Evolutionary conservation across 2,329 filamentous ascomycete species (phyloP), one percentile per base, ranked within the genome.

Genomic region (Metarhizium anisopliae): DNA sequence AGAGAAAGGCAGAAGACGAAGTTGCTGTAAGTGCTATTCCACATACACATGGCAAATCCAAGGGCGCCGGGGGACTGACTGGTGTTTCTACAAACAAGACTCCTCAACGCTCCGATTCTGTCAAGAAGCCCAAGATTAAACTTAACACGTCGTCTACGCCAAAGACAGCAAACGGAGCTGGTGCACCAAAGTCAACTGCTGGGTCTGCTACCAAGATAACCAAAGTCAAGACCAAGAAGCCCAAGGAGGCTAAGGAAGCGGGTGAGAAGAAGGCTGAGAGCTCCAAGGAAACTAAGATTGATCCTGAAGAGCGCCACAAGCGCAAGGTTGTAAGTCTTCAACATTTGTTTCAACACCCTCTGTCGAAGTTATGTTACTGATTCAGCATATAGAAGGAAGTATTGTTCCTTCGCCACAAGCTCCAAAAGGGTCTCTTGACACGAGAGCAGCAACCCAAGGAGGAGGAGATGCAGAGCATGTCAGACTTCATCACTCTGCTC

Each of bases 371-470:
- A 4, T 40, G 38, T 40, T 40, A 14, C 35, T 47, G 42, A 47
- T 18, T 8, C 16, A 11, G 2, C 16, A 6, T 25, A 51, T 61
- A 88, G 80, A 86, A 84, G 62, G 85, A 89, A 63, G 90, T 99
- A n/a, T 76, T 96, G 36, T 97, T 95, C 71, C 81, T 96, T 43
- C 88, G 94, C 60, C 93, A 99, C 73, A 90, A 92, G 70, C 84
- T 99, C 38, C 94, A 99, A 68, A 95, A 95, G 70, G 92, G 92
- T 0, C 91, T 99, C 64, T 79, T 99, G 47, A 89, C 88, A 25
- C 83, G 89, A 57, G 91, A 96, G 61, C 83, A 89, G 62, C 82
- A 86, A 51, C 92, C 93, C n/a, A 88, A 92, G 71, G 89, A 90
- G 63, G 85, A 91, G 7, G 89, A 93, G 63, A 92, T 93, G 87